Evolutionary conservation across 2,329 filamentous ascomycete species (phyloP).

Genomic region (Cladobotryum protrusum): DNA sequence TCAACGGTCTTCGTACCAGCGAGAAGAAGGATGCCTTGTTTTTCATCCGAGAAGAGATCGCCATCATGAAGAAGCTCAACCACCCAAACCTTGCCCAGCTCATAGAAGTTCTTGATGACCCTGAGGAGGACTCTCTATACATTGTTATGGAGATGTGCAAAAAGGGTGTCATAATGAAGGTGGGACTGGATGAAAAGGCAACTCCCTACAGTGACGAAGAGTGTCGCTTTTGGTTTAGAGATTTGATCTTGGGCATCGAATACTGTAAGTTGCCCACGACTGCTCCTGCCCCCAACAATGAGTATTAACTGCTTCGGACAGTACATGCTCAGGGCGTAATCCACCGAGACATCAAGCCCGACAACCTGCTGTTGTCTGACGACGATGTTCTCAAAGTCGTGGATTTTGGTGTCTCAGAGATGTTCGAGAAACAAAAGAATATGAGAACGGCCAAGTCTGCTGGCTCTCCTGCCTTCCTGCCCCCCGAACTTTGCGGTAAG

Average conservation of each 20-base stretch:
- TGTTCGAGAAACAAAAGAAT: slow-evolving; percentile 79
- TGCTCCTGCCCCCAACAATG: not conserved
- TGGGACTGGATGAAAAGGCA: slow-evolving; percentile 76
- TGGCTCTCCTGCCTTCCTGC: slow-evolving; percentile 89
- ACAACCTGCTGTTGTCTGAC: slow-evolving; percentile 84
- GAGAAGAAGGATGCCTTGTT: slow-evolving; percentile 68
- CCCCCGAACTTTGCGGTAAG: slow-evolving; percentile 83
- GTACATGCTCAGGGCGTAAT: slow-evolving; percentile 92
- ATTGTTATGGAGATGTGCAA: slow-evolving; percentile 99
- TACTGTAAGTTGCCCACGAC: slow-evolving; percentile 57
- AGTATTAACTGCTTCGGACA: slow-evolving; percentile 26
- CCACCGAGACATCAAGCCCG: slow-evolving; percentile 95
- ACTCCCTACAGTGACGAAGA: slow-evolving; percentile 76
- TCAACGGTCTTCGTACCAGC: slow-evolving; percentile 31
- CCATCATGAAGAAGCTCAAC: slow-evolving; percentile 98
- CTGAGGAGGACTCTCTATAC: slow-evolving; percentile 90
- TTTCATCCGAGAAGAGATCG: slow-evolving; percentile 91
- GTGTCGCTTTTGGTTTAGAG: slow-evolving; percentile 88
- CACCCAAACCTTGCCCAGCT: slow-evolving; percentile 90
- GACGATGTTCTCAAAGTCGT: slow-evolving; percentile 96
- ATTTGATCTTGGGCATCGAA: slow-evolving; percentile 90
- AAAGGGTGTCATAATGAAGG: slow-evolving; percentile 95
- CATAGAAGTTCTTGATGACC: slow-evolving; percentile 92
- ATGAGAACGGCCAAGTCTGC: slow-evolving; percentile 94
- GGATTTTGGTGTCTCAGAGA: slow-evolving; percentile 98